phyloP scores from a whole-genome alignment of 75 land plant genomes.

The Pinus taeda region DNA sequence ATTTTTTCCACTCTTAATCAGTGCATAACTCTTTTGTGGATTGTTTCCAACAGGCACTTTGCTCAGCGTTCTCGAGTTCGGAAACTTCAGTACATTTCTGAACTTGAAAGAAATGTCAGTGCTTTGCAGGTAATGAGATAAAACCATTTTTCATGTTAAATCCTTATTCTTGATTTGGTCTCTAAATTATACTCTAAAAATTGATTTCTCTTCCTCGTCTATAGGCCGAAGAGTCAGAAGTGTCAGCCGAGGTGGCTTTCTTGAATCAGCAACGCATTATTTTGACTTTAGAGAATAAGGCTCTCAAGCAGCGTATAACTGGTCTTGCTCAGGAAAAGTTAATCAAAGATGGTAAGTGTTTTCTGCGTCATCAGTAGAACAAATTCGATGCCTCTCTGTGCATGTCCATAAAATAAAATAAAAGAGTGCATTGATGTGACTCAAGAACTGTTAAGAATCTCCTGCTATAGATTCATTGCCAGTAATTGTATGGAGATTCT shows the following conservation, averaged over 20 bases:
- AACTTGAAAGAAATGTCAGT: slow-evolving; percentile 83
- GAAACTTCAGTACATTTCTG: slow-evolving; percentile 95
- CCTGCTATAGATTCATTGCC: too few relatives aligned
- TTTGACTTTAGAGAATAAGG: slow-evolving; percentile 78
- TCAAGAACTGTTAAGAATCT: too few relatives aligned
- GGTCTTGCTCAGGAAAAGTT: slow-evolving; percentile 76
- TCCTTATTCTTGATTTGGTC: neutral
- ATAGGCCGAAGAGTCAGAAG: slow-evolving; percentile 79
- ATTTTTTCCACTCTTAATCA: neutral
- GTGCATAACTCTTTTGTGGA: slow-evolving; percentile 1
- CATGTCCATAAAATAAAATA: neutral
- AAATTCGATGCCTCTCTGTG: neutral
- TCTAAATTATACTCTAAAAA: neutral
- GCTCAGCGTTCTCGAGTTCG: slow-evolving; percentile 94
- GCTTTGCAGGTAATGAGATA: slow-evolving; percentile 55
- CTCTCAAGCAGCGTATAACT: slow-evolving; percentile 80
- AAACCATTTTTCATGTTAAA: neutral
- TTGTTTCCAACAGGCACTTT: slow-evolving; percentile 65
- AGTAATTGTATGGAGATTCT: too few relatives aligned
- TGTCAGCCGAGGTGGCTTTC: slow-evolving; percentile 83
- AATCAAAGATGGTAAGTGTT: slow-evolving; percentile 72
- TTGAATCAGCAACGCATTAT: slow-evolving; percentile 77
- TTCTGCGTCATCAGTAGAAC: neutral
- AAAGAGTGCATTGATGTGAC: neutral
- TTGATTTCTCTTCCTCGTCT: neutral